Base-by-base conservation (phyloP, 345 rosid genomes). In the Eucalyptus sp. region DNA sequence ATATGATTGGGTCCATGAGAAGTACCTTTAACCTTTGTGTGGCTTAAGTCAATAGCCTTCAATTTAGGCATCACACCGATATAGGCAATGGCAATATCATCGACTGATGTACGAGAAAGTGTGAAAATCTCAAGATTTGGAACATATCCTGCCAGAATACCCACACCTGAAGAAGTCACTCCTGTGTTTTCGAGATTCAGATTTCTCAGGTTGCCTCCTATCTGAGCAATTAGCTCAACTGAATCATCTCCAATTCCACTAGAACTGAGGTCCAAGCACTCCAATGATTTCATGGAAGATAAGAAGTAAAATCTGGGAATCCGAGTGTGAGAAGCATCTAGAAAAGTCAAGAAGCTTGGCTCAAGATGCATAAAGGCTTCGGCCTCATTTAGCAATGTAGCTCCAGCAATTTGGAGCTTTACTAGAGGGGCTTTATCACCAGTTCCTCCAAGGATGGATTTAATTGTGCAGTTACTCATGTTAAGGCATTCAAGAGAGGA, bases 191-290 rank as follows among this genome's bases (percentile, higher is more conserved):
- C 91, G 89, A 98, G 94, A 91, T 93, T 94, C 87, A 98, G 93
- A 92, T 88, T 86, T 92, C 91, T 95, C 90, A 98, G 92, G 89
- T 88, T 92, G 79, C 93, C 93, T 87, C 98, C 99, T 71, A 95
- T 88, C 88, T 89, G 88, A 46, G 92, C 94, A 89, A 98, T 86
- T 87, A 88, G 86, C 88, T 93, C 96, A 90, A 93, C 87, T 5
- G 97, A 93, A 89, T 95, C 96, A 93, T 98, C 99, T 71, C 93
- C 94, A 12, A 97, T 88, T 88, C 89, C 89, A 90, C 93, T 91
- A 87, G 92, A 93, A 90, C 96, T 92, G 87, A 98, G 93, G 94
- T 98, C 94, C 93, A 98, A 93, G 93, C 94, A 93, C 92, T 97
- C 94, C 87, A 98, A 92, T 49, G 89, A 87, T 50, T 90, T 90